A percentile compares a stretch with the other conserved stretches of the same genome.
phyloP scores from a whole-genome alignment of 2,329 filamentous ascomycete genomes.

The Aureobasidium zeae region DNA sequence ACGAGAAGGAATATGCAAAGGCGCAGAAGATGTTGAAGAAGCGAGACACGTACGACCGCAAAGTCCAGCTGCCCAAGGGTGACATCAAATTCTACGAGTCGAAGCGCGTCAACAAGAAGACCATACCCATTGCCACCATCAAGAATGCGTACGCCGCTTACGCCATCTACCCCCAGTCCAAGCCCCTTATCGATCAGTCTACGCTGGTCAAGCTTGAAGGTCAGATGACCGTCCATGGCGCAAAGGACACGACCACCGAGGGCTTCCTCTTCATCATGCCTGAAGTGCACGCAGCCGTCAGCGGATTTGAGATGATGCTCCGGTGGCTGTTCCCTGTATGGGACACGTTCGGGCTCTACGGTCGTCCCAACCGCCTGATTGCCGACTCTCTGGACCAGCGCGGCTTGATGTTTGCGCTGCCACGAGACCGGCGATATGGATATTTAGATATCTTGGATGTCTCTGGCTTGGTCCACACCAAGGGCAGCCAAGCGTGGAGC shows the following conservation, averaged over 20 bases:
- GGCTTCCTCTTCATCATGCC: slow-evolving; percentile 98
- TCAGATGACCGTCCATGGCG: slow-evolving; percentile 74
- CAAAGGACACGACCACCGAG: slow-evolving; percentile 67
- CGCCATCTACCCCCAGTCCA: slow-evolving; percentile 90
- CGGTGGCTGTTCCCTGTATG: slow-evolving; percentile 88
- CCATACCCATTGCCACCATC: slow-evolving; percentile 80
- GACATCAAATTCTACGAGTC: slow-evolving; percentile 93
- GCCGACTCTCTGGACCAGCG: slow-evolving; percentile 79
- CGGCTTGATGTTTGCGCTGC: slow-evolving; percentile 97
- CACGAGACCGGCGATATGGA: slow-evolving; percentile 74
- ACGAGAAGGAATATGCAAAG: slow-evolving; percentile 85
- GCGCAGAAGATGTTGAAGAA: slow-evolving; percentile 75
- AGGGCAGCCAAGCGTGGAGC: slow-evolving; percentile 67
- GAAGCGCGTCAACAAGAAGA: slow-evolving; percentile 85
- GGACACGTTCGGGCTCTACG: slow-evolving; percentile 86
- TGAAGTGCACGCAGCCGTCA: slow-evolving; percentile 81
- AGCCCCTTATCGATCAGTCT: slow-evolving; percentile 86
- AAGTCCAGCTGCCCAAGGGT: slow-evolving; percentile 63
- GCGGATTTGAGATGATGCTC: slow-evolving; percentile 90
- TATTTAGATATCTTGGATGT: slow-evolving; percentile 88
- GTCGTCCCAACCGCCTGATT: slow-evolving; percentile 74
- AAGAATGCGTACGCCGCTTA: slow-evolving; percentile 86
- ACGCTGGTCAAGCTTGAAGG: slow-evolving; percentile 92
- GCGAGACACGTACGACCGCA: slow-evolving; percentile 72
- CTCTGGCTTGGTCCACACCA: slow-evolving; percentile 64